Evolutionary conservation across 331 rosid genomes (phyloP).

Genomic region (Rosa hybrid): DNA sequence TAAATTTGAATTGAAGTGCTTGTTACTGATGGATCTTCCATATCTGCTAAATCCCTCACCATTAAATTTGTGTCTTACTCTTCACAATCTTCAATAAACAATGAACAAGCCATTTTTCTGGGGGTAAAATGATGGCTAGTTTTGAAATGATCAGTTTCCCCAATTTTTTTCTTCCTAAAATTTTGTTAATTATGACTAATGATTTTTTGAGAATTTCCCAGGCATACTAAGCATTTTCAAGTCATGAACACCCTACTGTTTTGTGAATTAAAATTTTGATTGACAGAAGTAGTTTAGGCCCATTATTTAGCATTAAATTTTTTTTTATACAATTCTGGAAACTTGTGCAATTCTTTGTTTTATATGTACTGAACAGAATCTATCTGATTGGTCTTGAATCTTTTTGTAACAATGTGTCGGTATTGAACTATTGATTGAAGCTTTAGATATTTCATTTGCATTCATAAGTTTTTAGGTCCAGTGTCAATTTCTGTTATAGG

Average conservation of each 20-base stretch:
- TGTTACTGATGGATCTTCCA: slow-evolving; percentile 13
- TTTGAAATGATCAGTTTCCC: not conserved
- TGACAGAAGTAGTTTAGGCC: not conserved
- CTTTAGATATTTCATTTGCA: slow-evolving; percentile 6
- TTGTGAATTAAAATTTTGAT: not conserved
- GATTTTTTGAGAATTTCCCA: not conserved
- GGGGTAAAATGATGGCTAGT: not conserved
- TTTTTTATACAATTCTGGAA: not conserved
- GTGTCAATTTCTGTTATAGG: slow-evolving; percentile 12
- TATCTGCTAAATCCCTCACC: not conserved
- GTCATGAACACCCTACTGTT: not conserved
- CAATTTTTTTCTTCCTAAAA: not conserved
- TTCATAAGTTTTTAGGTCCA: slow-evolving; percentile 8
- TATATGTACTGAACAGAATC: not conserved
- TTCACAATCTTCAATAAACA: not conserved
- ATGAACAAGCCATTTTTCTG: not conserved
- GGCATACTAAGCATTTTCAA: not conserved
- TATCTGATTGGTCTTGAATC: slow-evolving; percentile 11
- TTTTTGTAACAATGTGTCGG: not conserved
- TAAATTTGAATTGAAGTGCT: slow-evolving; percentile 10
- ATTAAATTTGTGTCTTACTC: not conserved
- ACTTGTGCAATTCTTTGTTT: not conserved
- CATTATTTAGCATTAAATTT: not conserved
- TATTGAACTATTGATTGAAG: not conserved
- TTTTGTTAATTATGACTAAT: not conserved